These are phyloP conservation scores for Delonix regia DNA, from an alignment of 306 rosid species.

Conservation along the genomic window DNA sequence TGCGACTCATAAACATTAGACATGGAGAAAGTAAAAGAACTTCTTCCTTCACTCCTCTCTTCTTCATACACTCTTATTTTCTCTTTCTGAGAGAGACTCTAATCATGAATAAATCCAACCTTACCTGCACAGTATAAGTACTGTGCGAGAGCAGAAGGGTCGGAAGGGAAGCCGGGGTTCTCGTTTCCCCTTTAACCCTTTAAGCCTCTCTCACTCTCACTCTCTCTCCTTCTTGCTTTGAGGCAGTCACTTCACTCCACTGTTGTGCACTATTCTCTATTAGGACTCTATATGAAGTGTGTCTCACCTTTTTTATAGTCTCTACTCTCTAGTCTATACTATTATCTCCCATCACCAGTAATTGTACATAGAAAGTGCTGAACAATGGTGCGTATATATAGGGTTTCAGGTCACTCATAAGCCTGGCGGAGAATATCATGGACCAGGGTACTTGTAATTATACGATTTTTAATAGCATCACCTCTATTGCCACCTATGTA, in stretches of 20 bases:
- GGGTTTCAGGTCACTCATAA: conserved; percentile 49
- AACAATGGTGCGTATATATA: conserved; percentile 44
- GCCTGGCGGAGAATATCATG: conserved; percentile 56
- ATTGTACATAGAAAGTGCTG: conserved; percentile 21
- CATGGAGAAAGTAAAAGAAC: conserved; percentile 2
- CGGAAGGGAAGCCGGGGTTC: conserved; percentile 34
- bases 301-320: conserved; percentile 11
- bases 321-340: conserved; percentile 21
- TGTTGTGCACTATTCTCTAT: conserved; percentile 50
- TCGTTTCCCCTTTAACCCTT: conserved; percentile 23
- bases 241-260: conserved; percentile 36
- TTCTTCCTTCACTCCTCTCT: conserved; percentile 12
- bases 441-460: conserved; percentile 33
- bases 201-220: not conserved
- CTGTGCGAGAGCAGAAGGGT: conserved; percentile 30
- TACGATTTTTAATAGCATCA: not conserved
- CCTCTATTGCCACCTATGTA: not conserved
- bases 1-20: not conserved
- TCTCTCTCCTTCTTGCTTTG: conserved; percentile 25
- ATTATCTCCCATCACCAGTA: conserved; percentile 12
- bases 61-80: not conserved
- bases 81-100: conserved; percentile 11
- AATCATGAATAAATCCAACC: conserved; percentile 37
- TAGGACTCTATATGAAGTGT: not conserved
- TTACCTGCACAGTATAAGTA: conserved; percentile 26